These are phyloP conservation scores for Fusarium irregulare DNA, from an alignment of 2,329 filamentous ascomycete genomes.

Conservation along the genomic window DNA sequence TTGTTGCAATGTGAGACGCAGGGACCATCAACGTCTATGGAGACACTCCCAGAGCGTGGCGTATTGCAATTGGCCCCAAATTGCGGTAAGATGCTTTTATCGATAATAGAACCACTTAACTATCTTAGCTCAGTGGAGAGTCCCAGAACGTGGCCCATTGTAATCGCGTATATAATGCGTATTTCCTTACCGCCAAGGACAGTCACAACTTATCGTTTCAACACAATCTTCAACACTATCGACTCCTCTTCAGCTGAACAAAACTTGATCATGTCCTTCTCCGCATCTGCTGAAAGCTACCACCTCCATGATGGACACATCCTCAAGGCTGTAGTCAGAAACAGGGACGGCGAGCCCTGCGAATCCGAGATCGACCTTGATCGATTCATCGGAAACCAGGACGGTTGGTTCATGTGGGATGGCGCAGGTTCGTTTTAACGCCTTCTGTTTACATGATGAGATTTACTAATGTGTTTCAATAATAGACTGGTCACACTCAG, in stretches of 20 bases:
- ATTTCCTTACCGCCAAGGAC: not conserved
- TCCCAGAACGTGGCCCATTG: not conserved
- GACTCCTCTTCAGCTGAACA: rapidly evolving
- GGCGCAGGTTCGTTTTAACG: not conserved
- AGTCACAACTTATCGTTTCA: not conserved
- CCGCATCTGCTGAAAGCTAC: not conserved
- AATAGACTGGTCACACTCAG: not conserved
- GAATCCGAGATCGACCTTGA: not conserved
- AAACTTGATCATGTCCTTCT: not conserved
- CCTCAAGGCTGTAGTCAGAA: not conserved
- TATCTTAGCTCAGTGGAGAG: not conserved
- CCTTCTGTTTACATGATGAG: rapidly evolving
- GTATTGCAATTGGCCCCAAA: not conserved
- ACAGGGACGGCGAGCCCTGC: not conserved
- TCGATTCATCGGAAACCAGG: not conserved
- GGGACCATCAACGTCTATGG: not conserved
- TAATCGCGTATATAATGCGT: not conserved
- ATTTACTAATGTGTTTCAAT: not conserved
- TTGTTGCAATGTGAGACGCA: not conserved
- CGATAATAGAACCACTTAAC: not conserved
- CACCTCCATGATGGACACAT: not conserved
- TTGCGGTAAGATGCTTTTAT: not conserved
- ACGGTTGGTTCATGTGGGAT: not conserved
- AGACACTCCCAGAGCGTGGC: not conserved
- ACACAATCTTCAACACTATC: not conserved